Evolutionary conservation across 768 basidiomycete genomes (phyloP), one percentile per base, ranked within the genome.

Genomic region (Lentinula sp.): DNA sequence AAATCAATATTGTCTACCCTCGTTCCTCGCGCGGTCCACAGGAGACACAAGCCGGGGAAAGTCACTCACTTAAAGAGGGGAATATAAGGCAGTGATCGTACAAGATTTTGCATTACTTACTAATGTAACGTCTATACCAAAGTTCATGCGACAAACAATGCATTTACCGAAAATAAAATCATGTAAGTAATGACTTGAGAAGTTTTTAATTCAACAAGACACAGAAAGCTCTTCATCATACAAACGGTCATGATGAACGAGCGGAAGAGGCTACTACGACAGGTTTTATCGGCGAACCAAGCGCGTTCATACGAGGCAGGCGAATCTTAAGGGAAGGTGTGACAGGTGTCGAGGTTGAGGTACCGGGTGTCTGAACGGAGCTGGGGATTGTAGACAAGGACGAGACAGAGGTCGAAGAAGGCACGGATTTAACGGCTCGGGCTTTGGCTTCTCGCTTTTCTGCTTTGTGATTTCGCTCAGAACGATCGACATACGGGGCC

Each of bases 241-340:
- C 10, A 16, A 18, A 42, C 5, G 9, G 11, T 40, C 40, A 43
- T 56, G 39, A 59, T 10, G 57, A 59, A 23, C 57, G 57, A 59
- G 45, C 48, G 1, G 46, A 48, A 37, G 57, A 48, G 18, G 46
- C n/a, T 1, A 45, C 28, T 21, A 28, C 46, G 13, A 28, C 16
- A 48, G 57, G 15, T 28, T 59, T 59, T 15, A 59, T 50, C 7
- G 59, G 61, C 53, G 45, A 68, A 61, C 39, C 62, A 48, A 71
- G 65, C 51, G 70, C 75, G 62, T 73, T 79, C 59, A 81, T 70
- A n/a, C 76, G 76, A 42, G 82, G 82, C 56, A 84, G 76, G 42
- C 82, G 79, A 55, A 84, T 84, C 66, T 82, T 83, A 57, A 84
- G 78, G 23, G 80, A 78, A n/a, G 81, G 79, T 0, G 79, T 67